Evolutionary conservation across 202 grass and related monocot species (phyloP), one percentile per base, ranked within the genome.

Genomic region (Alloteropsis angusta): DNA sequence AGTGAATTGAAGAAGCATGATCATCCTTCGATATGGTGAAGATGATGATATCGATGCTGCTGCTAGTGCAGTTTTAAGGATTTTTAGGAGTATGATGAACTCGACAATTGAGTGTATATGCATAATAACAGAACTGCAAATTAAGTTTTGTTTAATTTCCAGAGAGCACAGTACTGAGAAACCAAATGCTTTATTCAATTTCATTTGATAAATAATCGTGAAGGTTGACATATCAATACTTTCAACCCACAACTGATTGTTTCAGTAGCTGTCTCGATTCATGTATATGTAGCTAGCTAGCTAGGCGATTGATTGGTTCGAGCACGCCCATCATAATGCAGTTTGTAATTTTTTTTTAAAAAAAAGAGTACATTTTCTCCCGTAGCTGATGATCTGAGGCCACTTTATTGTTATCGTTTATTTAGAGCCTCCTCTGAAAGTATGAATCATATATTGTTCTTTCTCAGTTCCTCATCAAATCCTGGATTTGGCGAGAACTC

Each of bases 401-500:
- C 1, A 48, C 13, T 69, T 83, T 74, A 54, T 74, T 87, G 4
- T 36, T 67, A 21, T 17, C 19, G 23, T 23, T 73, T 43, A 23
- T 37, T 78, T 44, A 38, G 68, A 67, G 11, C n/a, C 65, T 61
- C 14, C 0, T 54, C 59, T 1, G 65, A 78, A 43, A n/a, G n/a
- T n/a, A n/a, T n/a, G n/a, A n/a, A n/a, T n/a, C n/a, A n/a, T n/a
- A 35, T 9, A 45, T 77, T 63, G 34, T 52, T 76, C 34, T 35
- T 36, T 49, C 17, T 56, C 28, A 36, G 16, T n/a, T 55, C 30
- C 26, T 93, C 67, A 49, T 97, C 79, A 97, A 83, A 97, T 97
- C 74, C 85, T 93, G 71, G 94, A 86, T 65, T 92, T 93, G 41
- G 83, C 88, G 65, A 87, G 21, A 58, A 80, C 75, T 2, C 38